These are phyloP conservation scores for Chenopodium quinoa DNA, from an alignment of 148 eudicot genomes.

Conservation along the genomic window DNA sequence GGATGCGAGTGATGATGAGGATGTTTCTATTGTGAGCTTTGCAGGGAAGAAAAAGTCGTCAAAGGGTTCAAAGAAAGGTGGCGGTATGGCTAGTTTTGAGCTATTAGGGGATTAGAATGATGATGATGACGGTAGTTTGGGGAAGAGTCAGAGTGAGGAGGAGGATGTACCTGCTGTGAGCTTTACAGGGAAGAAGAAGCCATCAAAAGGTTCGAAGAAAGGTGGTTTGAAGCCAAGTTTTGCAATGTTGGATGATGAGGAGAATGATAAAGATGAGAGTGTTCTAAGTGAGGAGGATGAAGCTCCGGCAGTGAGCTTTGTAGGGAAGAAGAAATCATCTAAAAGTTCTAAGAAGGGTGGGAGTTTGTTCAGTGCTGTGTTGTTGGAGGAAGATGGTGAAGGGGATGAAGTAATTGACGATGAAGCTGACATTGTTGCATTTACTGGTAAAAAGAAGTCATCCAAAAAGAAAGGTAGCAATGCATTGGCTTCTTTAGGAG, in stretches of 20 bases:
- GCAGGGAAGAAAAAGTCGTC: conserved; percentile 36
- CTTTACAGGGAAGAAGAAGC: conserved; percentile 69
- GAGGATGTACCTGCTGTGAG: conserved; percentile 17
- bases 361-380: conserved; percentile 42
- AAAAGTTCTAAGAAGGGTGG: conserved; percentile 53
- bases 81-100: conserved; percentile 35
- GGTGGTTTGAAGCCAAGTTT: conserved; percentile 38
- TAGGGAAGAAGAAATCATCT: conserved; percentile 70
- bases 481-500: conserved; percentile 32
- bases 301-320: conserved; percentile 27
- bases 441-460: conserved; percentile 90
- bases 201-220: conserved; percentile 61
- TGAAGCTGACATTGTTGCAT: conserved; percentile 35
- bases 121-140: conserved; percentile 24
- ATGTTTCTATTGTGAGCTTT: conserved; percentile 36
- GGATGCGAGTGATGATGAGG: conserved; percentile 42
- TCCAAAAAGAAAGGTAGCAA: conserved; percentile 65
- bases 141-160: conserved; percentile 20
- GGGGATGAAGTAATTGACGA: conserved; percentile 39
- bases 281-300: conserved; percentile 29
- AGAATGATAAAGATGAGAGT: conserved; percentile 34
- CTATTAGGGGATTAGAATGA: conserved; percentile 50
- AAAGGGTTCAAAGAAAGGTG: conserved; percentile 32
- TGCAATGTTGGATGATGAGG: conserved; percentile 58
- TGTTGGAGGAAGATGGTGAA: conserved; percentile 52